These are phyloP conservation scores for Ceratocystis albifundus DNA, from an alignment of 2,329 filamentous ascomycete genomes.

Conservation along the genomic window DNA sequence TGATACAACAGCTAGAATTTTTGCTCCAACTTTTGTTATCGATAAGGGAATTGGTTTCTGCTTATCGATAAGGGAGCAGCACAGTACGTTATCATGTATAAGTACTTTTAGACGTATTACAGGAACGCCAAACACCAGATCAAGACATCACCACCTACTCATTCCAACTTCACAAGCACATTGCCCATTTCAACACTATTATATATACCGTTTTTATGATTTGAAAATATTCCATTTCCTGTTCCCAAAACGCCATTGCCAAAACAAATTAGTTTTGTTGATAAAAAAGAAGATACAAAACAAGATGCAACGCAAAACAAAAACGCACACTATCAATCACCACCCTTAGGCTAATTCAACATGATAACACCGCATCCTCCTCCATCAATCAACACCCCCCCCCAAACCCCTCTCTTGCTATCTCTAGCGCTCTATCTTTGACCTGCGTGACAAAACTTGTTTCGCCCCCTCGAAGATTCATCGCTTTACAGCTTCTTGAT, in stretches of 20 bases:
- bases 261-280: slow-evolving; percentile 20
- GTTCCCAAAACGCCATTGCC: slow-evolving; percentile 22
- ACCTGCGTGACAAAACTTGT: not conserved
- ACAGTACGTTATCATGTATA: not conserved
- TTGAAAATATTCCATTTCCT: slow-evolving; percentile 22
- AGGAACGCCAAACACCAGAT: too few species aligned
- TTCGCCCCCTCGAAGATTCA: not conserved
- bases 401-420: not conserved
- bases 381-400: too few species aligned
- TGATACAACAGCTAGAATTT: slow-evolving; percentile 14
- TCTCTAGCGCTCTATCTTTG: not conserved
- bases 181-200: not conserved
- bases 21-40: slow-evolving; percentile 21
- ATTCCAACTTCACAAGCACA: not conserved
- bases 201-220: slow-evolving; percentile 15
- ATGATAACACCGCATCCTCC: not conserved
- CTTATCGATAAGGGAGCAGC: slow-evolving; percentile 11
- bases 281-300: slow-evolving; percentile 16
- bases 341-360: not conserved
- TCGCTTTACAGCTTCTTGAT: slow-evolving; percentile 22
- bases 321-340: slow-evolving; percentile 3
- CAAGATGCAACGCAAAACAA: slow-evolving; percentile 14
- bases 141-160: not conserved
- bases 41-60: slow-evolving; percentile 10
- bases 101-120: slow-evolving; percentile 3